These are phyloP conservation scores for Myotisia sp. DNA, from an alignment of 2,329 filamentous ascomycete species.

Conservation along the genomic window DNA sequence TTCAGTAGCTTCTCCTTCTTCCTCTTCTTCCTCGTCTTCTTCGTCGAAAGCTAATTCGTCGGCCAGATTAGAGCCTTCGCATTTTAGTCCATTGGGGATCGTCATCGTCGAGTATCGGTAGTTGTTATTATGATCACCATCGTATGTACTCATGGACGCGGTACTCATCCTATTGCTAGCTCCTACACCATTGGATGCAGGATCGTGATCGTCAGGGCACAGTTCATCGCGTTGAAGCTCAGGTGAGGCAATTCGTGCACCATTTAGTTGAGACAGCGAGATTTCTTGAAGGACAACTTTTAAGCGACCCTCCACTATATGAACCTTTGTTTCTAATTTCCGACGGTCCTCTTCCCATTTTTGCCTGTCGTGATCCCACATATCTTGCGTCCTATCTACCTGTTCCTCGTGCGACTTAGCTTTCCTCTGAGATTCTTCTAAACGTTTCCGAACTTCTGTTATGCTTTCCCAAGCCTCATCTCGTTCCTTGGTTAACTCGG, in stretches of 20 bases:
- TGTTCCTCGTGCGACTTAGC: constrained; percentile 70
- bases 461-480: constrained; percentile 66
- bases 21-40: constrained; percentile 56
- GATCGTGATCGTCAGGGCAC: constrained; percentile 51
- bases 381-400: constrained; percentile 57
- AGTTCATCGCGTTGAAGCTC: constrained; percentile 18
- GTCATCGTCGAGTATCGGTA: constrained; percentile 55
- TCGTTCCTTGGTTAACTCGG: constrained; percentile 69
- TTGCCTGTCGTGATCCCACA: constrained; percentile 75
- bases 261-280: constrained; percentile 23
- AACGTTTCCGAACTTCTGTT: constrained; percentile 57
- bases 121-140: constrained; percentile 37
- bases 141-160: constrained; percentile 38
- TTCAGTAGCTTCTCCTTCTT: constrained; percentile 25
- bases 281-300: constrained; percentile 78
- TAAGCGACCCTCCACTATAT: constrained; percentile 77
- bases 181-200: constrained; percentile 36
- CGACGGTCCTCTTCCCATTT: constrained; percentile 73
- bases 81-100: constrained; percentile 41
- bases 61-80: constrained; percentile 62
- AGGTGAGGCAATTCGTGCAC: not conserved
- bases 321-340: constrained; percentile 67
- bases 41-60: constrained; percentile 74
- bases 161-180: constrained; percentile 55
- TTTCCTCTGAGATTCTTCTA: constrained; percentile 67